Evolutionary conservation across 1,139 yeast species (phyloP), one percentile per base, ranked within the genome.

Genomic region (Meyerozyma athensensis): DNA sequence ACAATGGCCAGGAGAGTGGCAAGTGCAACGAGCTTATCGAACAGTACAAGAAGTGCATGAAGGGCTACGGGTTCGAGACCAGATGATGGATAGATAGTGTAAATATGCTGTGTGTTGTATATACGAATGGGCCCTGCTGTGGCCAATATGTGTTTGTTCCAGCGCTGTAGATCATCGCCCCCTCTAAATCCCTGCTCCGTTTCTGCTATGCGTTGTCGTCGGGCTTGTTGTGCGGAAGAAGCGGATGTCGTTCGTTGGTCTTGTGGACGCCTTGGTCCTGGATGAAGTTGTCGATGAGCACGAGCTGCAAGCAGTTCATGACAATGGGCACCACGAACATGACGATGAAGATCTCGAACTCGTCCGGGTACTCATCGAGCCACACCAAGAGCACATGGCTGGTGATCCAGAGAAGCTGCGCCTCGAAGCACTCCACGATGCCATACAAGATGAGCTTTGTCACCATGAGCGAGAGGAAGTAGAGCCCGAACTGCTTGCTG

Each of bases 1-100:
- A 77, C 52, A 79, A 86, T 52, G 97, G 96, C 36, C 83, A 82
- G 51, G 96, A 89, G 26, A 72, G 86, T 38, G 90, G 84, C 26
- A 83, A 87, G 54, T 92, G 98, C 63, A 77, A 81, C 44, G 74
- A 74, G 39, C 60, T 86, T 41, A 82, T 92, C 44, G 61, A 63
- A 24, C 70, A 78, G 44, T 92, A 90, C 72, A 89, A 86, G 62
- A 54, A 57, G 28, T 92, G 98, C 64, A 92, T 92, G 98, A 82
- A 81, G 59, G 89, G 95, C 24, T 90, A 64, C 57, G 97, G 97
- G 1, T 92, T 90, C 59, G 75, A 62, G 37, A 65, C 61, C 45
- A 48, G 44, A 33, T 48, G 13, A 17, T 9, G 12, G 26, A 22
- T 22, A 13, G 10, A 22, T 8, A 22, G 10, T n/a, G 26, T 22